Percentiles rank a stretch among this genome's conserved stretches.
Evolutionary conservation across 139 green algal species (phyloP).

Genomic region (Desmodesmus armatus): DNA sequence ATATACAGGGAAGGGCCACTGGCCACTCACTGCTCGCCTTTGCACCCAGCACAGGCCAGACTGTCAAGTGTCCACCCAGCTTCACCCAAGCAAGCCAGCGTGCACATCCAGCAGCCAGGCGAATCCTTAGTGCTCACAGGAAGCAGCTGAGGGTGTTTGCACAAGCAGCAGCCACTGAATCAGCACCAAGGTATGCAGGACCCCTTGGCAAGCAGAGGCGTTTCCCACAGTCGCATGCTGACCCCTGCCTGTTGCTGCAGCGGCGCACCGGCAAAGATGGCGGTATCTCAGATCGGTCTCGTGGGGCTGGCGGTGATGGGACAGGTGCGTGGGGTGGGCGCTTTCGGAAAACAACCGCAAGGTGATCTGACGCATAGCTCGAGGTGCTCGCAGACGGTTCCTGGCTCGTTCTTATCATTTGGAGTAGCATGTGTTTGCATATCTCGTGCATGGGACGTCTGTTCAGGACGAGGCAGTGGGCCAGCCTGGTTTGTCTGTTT

Average conservation of each 20-base stretch:
- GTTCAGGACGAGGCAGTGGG: no score
- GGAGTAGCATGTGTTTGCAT: no score
- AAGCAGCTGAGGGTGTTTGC: not conserved
- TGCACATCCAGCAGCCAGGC: not conserved
- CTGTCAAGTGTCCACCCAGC: no score
- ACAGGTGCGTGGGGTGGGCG: slow-evolving; percentile 82
- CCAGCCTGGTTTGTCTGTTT: no score
- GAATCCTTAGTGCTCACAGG: no score
- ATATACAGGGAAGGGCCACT: no score
- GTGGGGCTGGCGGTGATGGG: slow-evolving; percentile 98
- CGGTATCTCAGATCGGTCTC: slow-evolving; percentile 87
- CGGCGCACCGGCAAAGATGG: slow-evolving; percentile 30
- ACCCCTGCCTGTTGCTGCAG: slow-evolving; percentile 21
- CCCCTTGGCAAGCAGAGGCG: not conserved
- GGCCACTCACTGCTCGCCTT: no score
- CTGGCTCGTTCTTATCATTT: no score
- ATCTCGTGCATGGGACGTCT: no score
- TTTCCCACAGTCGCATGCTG: slow-evolving; percentile 6
- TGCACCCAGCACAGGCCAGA: no score
- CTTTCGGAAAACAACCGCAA: not conserved
- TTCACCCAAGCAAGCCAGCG: slow-evolving; percentile 2
- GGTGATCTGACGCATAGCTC: not conserved
- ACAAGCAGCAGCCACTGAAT: slow-evolving; percentile 23
- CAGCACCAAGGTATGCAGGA: slow-evolving; percentile 25
- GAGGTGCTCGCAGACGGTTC: no score